Base-by-base conservation (phyloP, 1,284 basidiomycete genomes). In the Ganoderma sp. region DNA sequence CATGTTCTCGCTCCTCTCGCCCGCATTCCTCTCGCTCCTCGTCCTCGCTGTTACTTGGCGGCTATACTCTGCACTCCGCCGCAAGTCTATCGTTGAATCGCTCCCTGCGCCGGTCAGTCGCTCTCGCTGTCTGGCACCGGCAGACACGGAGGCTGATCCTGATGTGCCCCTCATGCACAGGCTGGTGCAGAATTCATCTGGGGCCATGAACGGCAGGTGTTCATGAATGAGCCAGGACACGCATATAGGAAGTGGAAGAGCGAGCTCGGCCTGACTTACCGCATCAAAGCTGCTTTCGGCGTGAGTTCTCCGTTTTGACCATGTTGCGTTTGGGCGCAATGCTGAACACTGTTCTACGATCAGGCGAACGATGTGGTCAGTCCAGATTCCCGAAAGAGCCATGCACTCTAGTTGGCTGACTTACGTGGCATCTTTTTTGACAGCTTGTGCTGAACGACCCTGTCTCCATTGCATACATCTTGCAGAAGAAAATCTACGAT, bases 381-480 rank as follows among this genome's bases (percentile, higher is more conserved):
- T 10, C 8, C 34, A 22, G 0, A 1, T 14, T 6, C 28, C 1
- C 14, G 25, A 41, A 42, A 12, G 28, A 32, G 28, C 28, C 28
- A 32, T 32, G 28, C 4, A 2, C 32, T 2, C 32, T 32, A 32
- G 32, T 32, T 32, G 32, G 1, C 4, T 32, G 32, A 32, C 32
- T 0, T 32, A 3, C 4, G 5, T 0, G 32, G 32, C 3, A 3
- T 32, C 32, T n/a, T 28, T n/a, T 10, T 25, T 28, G 7, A 63
- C 19, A 79, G 78, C 73, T 79, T 14, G 75, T 79, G 2, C 63
- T 77, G 9, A 65, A 67, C 42, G 78, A 79, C 57, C 75, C 77
- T 0, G 67, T 48, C 6, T 76, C 73, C 32, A 70, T 79, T 32
- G 54, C 73, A 1, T 72, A 79, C 64, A 74, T 79, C 3, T 64